Evolutionary conservation across 441 rosid species (phyloP).

Genomic region (Adansonia grandidieri): DNA sequence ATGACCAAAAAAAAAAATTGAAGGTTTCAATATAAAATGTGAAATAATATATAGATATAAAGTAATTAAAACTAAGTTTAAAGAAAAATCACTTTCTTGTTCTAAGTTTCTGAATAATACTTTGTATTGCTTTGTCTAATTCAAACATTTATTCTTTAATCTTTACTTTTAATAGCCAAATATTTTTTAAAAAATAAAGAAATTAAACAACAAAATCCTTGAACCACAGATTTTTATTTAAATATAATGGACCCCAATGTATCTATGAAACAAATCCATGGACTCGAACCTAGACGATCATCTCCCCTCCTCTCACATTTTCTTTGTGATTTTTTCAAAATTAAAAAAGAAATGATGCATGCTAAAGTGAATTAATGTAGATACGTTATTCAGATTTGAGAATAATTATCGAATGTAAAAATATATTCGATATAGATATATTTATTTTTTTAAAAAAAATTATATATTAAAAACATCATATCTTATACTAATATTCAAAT

Average conservation of each 20-base stretch:
- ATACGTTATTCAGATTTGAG: no score
- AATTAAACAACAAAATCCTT: neutral
- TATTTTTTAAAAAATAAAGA: neutral
- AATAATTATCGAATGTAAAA: no score
- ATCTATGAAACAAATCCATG: neutral
- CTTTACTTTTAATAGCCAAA: neutral
- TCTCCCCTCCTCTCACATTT: constrained; percentile 2
- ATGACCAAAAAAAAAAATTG: no score
- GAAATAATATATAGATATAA: no score
- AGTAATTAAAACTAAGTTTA: neutral
- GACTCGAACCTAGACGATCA: neutral
- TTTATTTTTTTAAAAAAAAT: no score
- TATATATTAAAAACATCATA: no score
- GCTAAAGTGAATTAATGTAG: no score
- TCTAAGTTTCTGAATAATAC: neutral
- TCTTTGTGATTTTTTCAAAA: neutral
- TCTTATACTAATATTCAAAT: no score
- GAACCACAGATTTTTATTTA: neutral
- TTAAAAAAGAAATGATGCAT: neutral
- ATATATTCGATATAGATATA: no score
- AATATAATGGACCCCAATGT: neutral
- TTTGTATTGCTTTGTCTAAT: neutral
- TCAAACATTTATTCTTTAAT: neutral
- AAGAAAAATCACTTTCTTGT: neutral
- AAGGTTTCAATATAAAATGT: no score